These are phyloP conservation scores for Ceratobasidium sp. DNA, from an alignment of 1,284 basidiomycete genomes.

Conservation along the genomic window DNA sequence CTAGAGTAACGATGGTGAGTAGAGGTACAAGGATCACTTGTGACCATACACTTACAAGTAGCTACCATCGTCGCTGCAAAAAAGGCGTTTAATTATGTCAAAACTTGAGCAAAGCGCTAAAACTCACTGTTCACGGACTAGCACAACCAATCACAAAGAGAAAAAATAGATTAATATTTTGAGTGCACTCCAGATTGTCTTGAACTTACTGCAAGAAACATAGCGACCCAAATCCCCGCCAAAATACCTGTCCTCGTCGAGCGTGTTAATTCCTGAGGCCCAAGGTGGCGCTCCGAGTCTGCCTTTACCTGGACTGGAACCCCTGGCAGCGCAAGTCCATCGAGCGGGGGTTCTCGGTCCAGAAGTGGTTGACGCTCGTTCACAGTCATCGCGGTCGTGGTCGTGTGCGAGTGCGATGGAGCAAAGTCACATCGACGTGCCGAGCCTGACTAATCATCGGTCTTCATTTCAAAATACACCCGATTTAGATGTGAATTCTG, in stretches of 20 bases:
- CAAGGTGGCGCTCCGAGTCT: constrained; percentile 34
- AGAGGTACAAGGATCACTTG: not conserved
- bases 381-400: constrained; percentile 33
- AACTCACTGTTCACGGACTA: constrained; percentile 74
- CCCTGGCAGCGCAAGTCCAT: constrained; percentile 24
- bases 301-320: constrained; percentile 16
- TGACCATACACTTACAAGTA: constrained; percentile 61
- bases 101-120: constrained; percentile 23
- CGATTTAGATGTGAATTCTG: constrained; percentile 2
- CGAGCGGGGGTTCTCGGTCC: not conserved
- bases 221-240: constrained; percentile 76
- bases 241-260: constrained; percentile 67
- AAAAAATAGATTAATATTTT: not conserved
- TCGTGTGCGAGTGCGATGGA: not conserved
- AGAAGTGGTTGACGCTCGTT: constrained; percentile 39
- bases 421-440: constrained; percentile 7
- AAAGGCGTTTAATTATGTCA: constrained; percentile 43
- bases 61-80: constrained; percentile 67
- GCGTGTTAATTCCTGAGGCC: constrained; percentile 21
- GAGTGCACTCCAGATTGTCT: constrained; percentile 25
- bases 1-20: constrained; percentile 56
- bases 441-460: constrained; percentile 16
- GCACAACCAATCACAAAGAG: not conserved
- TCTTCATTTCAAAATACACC: constrained; percentile 1
- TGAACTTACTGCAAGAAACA: constrained; percentile 74